Percentiles rank a stretch among this genome's conserved stretches.
Conservation (phyloP, 2,329 filamentous ascomycete species). For the Exophiala mesophila region DNA sequence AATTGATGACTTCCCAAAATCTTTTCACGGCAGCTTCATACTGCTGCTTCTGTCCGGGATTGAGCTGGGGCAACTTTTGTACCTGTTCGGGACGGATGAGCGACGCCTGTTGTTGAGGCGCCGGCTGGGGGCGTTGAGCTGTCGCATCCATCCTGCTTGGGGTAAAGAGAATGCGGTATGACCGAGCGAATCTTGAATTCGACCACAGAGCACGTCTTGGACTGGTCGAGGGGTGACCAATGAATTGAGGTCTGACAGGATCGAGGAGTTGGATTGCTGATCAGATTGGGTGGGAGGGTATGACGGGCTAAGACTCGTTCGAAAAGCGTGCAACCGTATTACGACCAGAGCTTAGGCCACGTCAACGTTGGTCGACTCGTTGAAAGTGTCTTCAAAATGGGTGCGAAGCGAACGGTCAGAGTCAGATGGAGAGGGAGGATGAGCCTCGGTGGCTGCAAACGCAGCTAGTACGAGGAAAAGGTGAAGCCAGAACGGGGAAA, state of each 20-base stretch:
- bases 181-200: too few relatives aligned
- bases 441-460: too few relatives aligned
- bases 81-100: slow-evolving; percentile 52
- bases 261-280: not conserved
- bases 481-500: too few relatives aligned
- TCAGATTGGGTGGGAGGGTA: not conserved
- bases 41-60: slow-evolving; percentile 51
- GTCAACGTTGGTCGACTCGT: too few relatives aligned
- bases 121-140: slow-evolving; percentile 14
- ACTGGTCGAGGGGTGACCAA: too few relatives aligned
- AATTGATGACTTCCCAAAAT: slow-evolving; percentile 51
- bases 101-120: slow-evolving; percentile 38
- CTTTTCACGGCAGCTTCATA: slow-evolving; percentile 51
- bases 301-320: not conserved
- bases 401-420: too few relatives aligned
- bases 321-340: not conserved
- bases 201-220: too few relatives aligned
- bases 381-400: too few relatives aligned
- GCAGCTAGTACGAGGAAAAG: too few relatives aligned
- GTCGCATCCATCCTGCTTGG: not conserved
- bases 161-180: too few relatives aligned
- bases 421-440: too few relatives aligned
- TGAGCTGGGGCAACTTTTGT: slow-evolving; percentile 49
- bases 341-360: not conserved
- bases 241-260: not conserved